Base-by-base conservation (phyloP, 176 grass and related monocot species). In the Carex kokanica region DNA sequence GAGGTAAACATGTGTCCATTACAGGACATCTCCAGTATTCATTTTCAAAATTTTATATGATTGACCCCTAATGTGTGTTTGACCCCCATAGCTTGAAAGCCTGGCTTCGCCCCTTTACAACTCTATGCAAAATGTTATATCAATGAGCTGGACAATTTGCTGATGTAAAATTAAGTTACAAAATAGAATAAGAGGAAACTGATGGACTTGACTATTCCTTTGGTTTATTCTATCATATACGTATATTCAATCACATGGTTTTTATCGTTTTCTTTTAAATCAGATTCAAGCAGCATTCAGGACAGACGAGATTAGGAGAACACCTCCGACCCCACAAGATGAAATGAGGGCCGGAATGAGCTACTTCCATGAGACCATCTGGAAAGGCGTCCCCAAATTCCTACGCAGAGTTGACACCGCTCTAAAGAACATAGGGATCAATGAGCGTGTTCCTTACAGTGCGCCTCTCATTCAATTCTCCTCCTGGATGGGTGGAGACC, bases 311-410 rank as follows among this genome's bases (percentile, higher is more conserved):
- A 97, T 97, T 78, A 77, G 92, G 79, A 85, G 95, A 60, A 72
- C 92, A 14, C 89, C 92, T 86, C 95, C 92, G 16, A 98, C 95
- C 56, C 95, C 95, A 3, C 95, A 98, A 80, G 95, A 98, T 82
- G 95, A 98, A 91, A 98, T 88, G 87, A 90, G 92, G 68, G 89
- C 89, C 54, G 95, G 95, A 83, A 90, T 98, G 95, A 98, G 95
- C 87, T 98, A 98, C 85, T 98, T 98, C 56, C 95, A 98, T 66
- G 95, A 98, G 82, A 94, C 95, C 52, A 98, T 98, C 88, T 98
- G 92, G 95, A 98, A 94, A 90, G 95, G 95, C 79, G 89, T 98
- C 55, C 95, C 92, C 25, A 98, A 91, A 57, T 98, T 98, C 83
- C 88, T 98, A 47, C 92, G 95, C 0, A 89, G 95, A 49, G 84